Evolutionary conservation across 1,139 yeast genomes (phyloP), one percentile per base, ranked within the genome.

Genomic region (Debaryomyces sp.): DNA sequence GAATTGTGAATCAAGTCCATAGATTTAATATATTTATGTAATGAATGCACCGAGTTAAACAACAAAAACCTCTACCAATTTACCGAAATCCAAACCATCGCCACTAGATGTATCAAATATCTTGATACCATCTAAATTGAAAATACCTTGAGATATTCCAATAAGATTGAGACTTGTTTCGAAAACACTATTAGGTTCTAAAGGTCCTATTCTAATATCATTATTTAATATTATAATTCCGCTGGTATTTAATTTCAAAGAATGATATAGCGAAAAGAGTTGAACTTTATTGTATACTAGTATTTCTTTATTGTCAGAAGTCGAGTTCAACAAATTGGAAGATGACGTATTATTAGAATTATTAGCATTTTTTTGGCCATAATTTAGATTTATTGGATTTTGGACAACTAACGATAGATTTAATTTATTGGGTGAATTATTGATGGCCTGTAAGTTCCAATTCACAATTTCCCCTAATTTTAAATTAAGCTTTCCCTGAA

Each of bases 21-120:
- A 36, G 22, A 8, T 38, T 23, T 21, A 44, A 17, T 30, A 23
- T 15, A 15, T 29, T 27, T 18, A 30, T 18, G 21, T 41, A 29
- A 15, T 22, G 18, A 34, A 34, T 40, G 12, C 15, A 18, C n/a
- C 2, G 17, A 34, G 26, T 48, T 55, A 68, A 18, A 71, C 71
- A 13, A 87, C 91, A 52, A 85, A 80, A 1, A 89, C 87, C 58
- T 87, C 92, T 17, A 88, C 73, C 46, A 87, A 67, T 52, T 81
- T 79, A 1, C 91, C 92, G 60, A 89, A 85, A 54, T 85, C 92
- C 54, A 85, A 75, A 1, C 84, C 81, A 53, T 87, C 94, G 3
- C 94, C 91, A 24, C 84, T 77, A 35, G 63, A 63, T 9, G 83
- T 70, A 59, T 89, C 96, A 46, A 84, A 77, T 7, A 89, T 71